Base-by-base conservation (phyloP, 108 stramenopile genomes). In the Seminavis robusta region DNA sequence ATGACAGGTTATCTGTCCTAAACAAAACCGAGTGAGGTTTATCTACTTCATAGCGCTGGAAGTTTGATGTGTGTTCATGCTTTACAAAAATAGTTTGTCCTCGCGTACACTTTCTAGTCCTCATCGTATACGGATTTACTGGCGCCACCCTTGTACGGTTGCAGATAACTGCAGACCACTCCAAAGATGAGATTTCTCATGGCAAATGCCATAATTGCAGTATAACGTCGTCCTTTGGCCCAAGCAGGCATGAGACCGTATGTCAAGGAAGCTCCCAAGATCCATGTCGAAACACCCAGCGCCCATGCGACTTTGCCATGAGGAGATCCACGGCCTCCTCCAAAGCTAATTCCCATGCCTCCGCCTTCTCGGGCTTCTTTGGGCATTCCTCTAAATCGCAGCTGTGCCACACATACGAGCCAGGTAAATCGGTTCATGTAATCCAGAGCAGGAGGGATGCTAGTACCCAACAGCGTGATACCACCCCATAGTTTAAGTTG, bases 361-460 rank as follows among this genome's bases (percentile, higher is more conserved):
- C 59, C 81, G 8, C 65, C 63, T 32, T 71, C 81, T 9, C 45
- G 28, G 1, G 55, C 30, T 43, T 91, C 81, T 13, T 52, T 63
- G 6, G 79, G 74, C 83, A 91, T 80, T 13, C 90, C 90, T 4
- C 90, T 74, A 52, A 79, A 85, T 2, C 71, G 80, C 56, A 91
- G 77, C 75, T 87, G 84, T 17, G 81, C 86, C 25, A 84, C 79
- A 27, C 80, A 82, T 16, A 84, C 60, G 32, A 91, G 44, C 83
- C 84, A 86, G 21, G 84, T 80, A 58, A 91, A 65, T n/a, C 81
- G 58, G 15, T 66, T 63, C 44, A 84, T 55, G 38, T 74, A 74
- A 23, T 77, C 76, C 19, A 77, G 68, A 8, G 79, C 58, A 19
- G 90, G 76, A 30, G 90, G 86, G 28, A 79, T 44, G 11, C 75